Percentiles rank a stretch among this genome's conserved stretches.
Conservation (phyloP, 2,329 filamentous ascomycete species). For the Dothidotthia symphoricarpi region DNA sequence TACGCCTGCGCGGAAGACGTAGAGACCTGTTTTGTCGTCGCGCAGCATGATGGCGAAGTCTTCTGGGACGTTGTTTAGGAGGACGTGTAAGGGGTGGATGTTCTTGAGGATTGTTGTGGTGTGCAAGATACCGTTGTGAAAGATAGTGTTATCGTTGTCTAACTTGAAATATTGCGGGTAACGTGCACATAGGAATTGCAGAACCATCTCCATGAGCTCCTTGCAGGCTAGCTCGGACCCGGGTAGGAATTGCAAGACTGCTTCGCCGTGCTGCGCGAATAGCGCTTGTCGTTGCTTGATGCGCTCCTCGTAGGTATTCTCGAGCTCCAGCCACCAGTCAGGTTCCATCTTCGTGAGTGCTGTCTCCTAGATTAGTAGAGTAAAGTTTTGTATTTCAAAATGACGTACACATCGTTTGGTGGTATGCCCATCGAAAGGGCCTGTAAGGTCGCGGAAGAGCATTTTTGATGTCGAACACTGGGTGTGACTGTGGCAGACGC, state of each 20-base stretch:
- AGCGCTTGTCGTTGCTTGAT: slow-evolving; percentile 68
- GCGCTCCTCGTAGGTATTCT: slow-evolving; percentile 66
- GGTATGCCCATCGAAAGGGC: slow-evolving; percentile 79
- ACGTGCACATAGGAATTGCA: slow-evolving; percentile 75
- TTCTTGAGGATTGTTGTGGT: slow-evolving; percentile 60
- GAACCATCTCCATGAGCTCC: slow-evolving; percentile 81
- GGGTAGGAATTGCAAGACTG: slow-evolving; percentile 66
- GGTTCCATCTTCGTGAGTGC: slow-evolving; percentile 74
- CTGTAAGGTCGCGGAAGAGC: slow-evolving; percentile 73
- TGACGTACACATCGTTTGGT: slow-evolving; percentile 84
- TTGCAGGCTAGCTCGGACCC: slow-evolving; percentile 78
- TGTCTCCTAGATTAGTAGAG: slow-evolving; percentile 36
- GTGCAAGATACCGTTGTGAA: slow-evolving; percentile 68
- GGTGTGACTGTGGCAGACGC: slow-evolving; percentile 63
- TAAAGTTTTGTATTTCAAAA: background rate
- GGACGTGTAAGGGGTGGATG: slow-evolving; percentile 64
- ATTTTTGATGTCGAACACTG: slow-evolving; percentile 65
- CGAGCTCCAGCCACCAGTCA: slow-evolving; percentile 88
- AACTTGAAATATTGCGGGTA: slow-evolving; percentile 75
- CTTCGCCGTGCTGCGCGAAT: slow-evolving; percentile 60
- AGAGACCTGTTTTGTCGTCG: slow-evolving; percentile 68
- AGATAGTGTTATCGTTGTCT: slow-evolving; percentile 52
- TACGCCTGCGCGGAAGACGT: slow-evolving; percentile 71
- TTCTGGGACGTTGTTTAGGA: slow-evolving; percentile 77
- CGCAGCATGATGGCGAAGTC: slow-evolving; percentile 78